These are phyloP conservation scores for Tylopilus rubrobrunneus DNA, from an alignment of 768 basidiomycete genomes.

Conservation along the genomic window DNA sequence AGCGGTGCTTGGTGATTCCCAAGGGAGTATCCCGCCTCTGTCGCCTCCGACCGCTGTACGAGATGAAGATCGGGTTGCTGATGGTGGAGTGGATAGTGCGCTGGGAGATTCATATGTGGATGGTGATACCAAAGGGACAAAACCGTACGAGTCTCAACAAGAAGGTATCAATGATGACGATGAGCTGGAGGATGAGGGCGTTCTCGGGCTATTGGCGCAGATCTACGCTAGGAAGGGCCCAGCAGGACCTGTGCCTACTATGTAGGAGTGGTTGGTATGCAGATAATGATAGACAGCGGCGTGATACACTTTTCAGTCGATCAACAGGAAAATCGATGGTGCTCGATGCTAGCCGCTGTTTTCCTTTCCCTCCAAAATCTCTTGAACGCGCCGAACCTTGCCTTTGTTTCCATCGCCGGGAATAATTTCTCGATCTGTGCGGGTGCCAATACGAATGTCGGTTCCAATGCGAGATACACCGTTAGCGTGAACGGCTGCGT, in stretches of 20 bases:
- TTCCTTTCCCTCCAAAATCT: constrained; percentile 53
- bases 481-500: constrained; percentile 76
- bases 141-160: constrained; percentile 37
- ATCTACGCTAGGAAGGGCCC: constrained; percentile 67
- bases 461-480: constrained; percentile 79
- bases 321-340: not conserved
- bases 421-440: constrained; percentile 61
- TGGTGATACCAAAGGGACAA: constrained; percentile 43
- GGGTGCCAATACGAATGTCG: constrained; percentile 93
- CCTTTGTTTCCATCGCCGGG: constrained; percentile 69
- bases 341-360: not conserved
- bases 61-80: constrained; percentile 46
- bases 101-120: constrained; percentile 74
- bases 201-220: constrained; percentile 81
- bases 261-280: constrained; percentile 24
- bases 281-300: not conserved
- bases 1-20: constrained; percentile 72
- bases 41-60: constrained; percentile 24
- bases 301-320: not conserved
- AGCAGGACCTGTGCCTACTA: constrained; percentile 43
- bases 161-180: constrained; percentile 60
- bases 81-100: constrained; percentile 57
- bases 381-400: constrained; percentile 79
- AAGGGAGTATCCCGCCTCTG: constrained; percentile 43
- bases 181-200: constrained; percentile 71